phyloP scores from a whole-genome alignment of 441 rosid species.

The Daphne laureola region DNA sequence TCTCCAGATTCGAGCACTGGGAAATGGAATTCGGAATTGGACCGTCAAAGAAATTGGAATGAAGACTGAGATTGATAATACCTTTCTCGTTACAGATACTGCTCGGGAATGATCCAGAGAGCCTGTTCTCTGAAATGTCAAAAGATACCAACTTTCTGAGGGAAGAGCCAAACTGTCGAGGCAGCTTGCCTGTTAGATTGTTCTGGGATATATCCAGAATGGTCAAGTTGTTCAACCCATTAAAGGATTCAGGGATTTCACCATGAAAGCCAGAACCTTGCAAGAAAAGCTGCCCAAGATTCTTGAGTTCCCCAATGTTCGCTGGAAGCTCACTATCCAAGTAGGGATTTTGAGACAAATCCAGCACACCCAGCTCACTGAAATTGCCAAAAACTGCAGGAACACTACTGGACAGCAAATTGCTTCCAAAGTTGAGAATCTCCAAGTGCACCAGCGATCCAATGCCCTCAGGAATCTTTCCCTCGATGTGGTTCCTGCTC shows the following conservation, averaged over 20 bases:
- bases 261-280: constrained; percentile 59
- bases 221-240: constrained; percentile 35
- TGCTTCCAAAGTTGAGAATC: constrained; percentile 57
- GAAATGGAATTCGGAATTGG: constrained; percentile 36
- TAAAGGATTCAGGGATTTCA: constrained; percentile 44
- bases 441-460: constrained; percentile 42
- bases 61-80: constrained; percentile 45
- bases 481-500: constrained; percentile 60
- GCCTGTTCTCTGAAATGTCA: constrained; percentile 57
- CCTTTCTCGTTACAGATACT: constrained; percentile 48
- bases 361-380: constrained; percentile 53
- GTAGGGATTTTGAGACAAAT: constrained; percentile 50
- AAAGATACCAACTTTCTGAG: constrained; percentile 44
- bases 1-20: constrained; percentile 48
- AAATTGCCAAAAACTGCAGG: constrained; percentile 44
- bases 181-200: constrained; percentile 50
- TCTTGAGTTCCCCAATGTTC: constrained; percentile 45
- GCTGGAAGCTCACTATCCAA: constrained; percentile 44
- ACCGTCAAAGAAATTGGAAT: constrained; percentile 48
- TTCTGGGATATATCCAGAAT: constrained; percentile 47
- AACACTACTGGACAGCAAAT: constrained; percentile 49
- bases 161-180: constrained; percentile 30
- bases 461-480: constrained; percentile 47
- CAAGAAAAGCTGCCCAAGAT: constrained; percentile 48
- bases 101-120: constrained; percentile 46